phyloP scores from a whole-genome alignment of 2,329 filamentous ascomycete species.

The Pezicula rhizophila region DNA sequence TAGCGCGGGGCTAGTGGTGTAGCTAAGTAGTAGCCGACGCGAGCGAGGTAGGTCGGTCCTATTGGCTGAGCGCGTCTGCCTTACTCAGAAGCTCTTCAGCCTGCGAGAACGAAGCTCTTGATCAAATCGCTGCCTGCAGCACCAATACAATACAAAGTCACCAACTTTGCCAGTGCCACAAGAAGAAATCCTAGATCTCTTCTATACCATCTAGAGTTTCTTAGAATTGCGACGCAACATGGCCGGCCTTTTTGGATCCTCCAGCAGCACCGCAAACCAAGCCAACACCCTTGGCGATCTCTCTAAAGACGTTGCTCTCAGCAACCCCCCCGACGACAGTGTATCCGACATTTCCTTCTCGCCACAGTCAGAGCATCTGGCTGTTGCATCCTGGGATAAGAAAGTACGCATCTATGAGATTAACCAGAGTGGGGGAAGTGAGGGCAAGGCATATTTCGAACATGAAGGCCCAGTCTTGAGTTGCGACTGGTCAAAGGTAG shows the following conservation, averaged over 20 bases:
- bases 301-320: conserved; percentile 77
- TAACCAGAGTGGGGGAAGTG: conserved; percentile 66
- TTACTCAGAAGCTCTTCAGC: too few relatives aligned
- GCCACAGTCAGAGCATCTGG: conserved; percentile 70
- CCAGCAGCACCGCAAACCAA: conserved; percentile 40
- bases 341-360: conserved; percentile 86
- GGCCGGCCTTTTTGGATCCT: conserved; percentile 55
- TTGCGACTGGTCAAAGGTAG: conserved; percentile 82
- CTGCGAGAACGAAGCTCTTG: too few relatives aligned
- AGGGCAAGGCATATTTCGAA: conserved; percentile 80
- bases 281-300: conserved; percentile 83
- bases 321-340: conserved; percentile 76
- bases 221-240: conserved; percentile 36
- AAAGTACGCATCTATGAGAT: conserved; percentile 97
- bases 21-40: too few relatives aligned
- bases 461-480: conserved; percentile 80
- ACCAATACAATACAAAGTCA: too few relatives aligned
- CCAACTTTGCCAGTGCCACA: too few relatives aligned
- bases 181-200: too few relatives aligned
- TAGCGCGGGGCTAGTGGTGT: too few relatives aligned
- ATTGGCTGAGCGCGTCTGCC: too few relatives aligned
- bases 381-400: conserved; percentile 94
- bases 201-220: too few relatives aligned
- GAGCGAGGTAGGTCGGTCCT: too few relatives aligned
- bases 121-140: too few relatives aligned